phyloP scores from a whole-genome alignment of 164 flowering plant genomes.

The Malania oleifera region DNA sequence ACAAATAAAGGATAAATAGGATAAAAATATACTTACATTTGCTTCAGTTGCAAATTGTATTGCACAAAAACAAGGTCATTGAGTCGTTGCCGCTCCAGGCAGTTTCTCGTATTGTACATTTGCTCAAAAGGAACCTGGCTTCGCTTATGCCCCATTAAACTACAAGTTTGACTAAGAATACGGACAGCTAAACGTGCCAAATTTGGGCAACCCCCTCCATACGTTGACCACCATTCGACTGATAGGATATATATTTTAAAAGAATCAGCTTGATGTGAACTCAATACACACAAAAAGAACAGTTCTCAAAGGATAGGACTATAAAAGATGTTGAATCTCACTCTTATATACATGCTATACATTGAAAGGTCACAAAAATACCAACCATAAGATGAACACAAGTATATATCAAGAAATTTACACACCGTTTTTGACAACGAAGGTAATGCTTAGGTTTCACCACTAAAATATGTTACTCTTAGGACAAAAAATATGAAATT shows the following conservation, averaged over 20 bases:
- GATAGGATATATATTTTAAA: background rate
- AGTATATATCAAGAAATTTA: background rate
- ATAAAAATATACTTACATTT: constrained; percentile 35
- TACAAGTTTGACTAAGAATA: constrained; percentile 74
- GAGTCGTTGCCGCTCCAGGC: constrained; percentile 63
- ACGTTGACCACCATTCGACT: constrained; percentile 97
- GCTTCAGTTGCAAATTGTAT: constrained; percentile 53
- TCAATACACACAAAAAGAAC: background rate
- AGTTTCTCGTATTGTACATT: constrained; percentile 47
- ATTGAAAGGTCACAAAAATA: background rate
- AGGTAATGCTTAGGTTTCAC: no score
- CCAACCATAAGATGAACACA: background rate
- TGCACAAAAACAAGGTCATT: constrained; percentile 67
- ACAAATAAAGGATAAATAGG: background rate
- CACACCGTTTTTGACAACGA: no score
- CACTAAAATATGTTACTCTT: no score
- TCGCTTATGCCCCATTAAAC: constrained; percentile 34
- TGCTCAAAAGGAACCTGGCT: constrained; percentile 39
- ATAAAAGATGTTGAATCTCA: background rate
- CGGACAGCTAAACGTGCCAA: constrained; percentile 70
- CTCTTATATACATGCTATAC: background rate
- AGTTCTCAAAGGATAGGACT: background rate
- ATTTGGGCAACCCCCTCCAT: constrained; percentile 90
- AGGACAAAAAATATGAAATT: no score
- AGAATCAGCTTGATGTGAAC: constrained; percentile 12